Conservation (phyloP, 768 basidiomycete species). For the Mycena chlorophos region DNA sequence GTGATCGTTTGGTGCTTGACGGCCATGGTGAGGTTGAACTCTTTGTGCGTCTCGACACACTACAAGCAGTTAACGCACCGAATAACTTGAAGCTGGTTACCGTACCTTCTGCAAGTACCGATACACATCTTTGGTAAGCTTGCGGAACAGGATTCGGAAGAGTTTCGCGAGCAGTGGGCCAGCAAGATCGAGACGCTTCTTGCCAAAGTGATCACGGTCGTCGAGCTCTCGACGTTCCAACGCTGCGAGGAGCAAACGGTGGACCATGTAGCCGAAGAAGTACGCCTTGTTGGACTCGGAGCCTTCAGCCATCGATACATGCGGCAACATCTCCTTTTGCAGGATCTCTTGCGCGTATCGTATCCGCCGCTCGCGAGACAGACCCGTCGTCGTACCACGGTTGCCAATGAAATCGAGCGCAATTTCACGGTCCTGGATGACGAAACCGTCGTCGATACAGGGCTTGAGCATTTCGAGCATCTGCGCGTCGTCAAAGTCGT, state of each 20-base stretch:
- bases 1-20: conserved; percentile 98
- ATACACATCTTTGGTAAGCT: conserved; percentile 95
- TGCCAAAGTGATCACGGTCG: conserved; percentile 99
- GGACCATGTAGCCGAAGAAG: conserved; percentile 99
- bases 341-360: conserved; percentile 97
- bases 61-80: conserved; percentile 34
- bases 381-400: conserved; percentile 91
- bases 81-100: not conserved
- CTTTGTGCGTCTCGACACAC: conserved; percentile 96
- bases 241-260: conserved; percentile 90
- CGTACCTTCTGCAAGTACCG: conserved; percentile 93
- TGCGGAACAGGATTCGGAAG: conserved; percentile 96
- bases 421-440: conserved; percentile 95
- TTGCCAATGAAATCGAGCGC: conserved; percentile 98
- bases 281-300: conserved; percentile 98
- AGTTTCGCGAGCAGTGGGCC: conserved; percentile 95
- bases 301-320: conserved; percentile 93
- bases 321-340: conserved; percentile 98
- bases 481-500: conserved; percentile 93
- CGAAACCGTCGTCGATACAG: conserved; percentile 97
- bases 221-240: conserved; percentile 94
- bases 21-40: conserved; percentile 87
- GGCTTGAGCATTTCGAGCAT: conserved; percentile 99
- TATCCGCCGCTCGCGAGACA: conserved; percentile 89
- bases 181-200: conserved; percentile 94